A percentile compares a stretch with the other conserved stretches of the same genome.
Conservation (phyloP, 345 rosid genomes). For the Citrus cavaleriei region DNA sequence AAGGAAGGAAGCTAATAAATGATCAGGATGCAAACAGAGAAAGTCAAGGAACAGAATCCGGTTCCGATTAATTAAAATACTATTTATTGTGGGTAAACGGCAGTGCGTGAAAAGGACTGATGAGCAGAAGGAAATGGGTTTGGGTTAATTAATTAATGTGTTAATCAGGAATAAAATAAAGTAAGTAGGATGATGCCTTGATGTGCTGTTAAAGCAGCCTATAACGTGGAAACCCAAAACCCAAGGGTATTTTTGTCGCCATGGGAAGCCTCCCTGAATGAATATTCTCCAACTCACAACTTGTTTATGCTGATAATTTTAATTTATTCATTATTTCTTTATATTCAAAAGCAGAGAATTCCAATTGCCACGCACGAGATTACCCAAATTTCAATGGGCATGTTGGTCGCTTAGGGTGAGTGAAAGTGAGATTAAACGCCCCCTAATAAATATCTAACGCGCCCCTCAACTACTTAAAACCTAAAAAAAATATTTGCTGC, state of each 20-base stretch:
- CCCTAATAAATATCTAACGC: background rate
- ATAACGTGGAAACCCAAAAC: slow-evolving; percentile 15
- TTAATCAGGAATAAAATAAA: background rate
- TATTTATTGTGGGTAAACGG: background rate
- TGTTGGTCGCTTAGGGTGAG: slow-evolving; percentile 18
- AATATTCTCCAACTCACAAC: slow-evolving; percentile 41
- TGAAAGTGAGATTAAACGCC: background rate
- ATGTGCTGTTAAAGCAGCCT: slow-evolving; percentile 4
- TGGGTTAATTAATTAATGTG: background rate
- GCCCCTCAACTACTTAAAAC: background rate
- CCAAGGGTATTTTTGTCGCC: slow-evolving; percentile 62
- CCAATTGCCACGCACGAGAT: slow-evolving; percentile 2
- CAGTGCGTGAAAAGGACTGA: background rate
- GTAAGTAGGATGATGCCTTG: slow-evolving; percentile 12
- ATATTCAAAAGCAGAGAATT: slow-evolving; percentile 6
- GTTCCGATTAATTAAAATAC: background rate
- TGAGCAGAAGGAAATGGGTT: background rate
- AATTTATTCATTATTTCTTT: background rate
- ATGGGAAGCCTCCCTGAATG: slow-evolving; percentile 39
- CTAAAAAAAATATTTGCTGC: background rate
- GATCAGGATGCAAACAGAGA: too few species aligned
- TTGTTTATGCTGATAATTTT: background rate
- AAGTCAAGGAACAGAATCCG: background rate
- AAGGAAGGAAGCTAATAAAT: too few species aligned
- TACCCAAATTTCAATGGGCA: slow-evolving; percentile 7